Conservation (phyloP, 2,329 filamentous ascomycete species). For the Tympanopsis confertula region DNA sequence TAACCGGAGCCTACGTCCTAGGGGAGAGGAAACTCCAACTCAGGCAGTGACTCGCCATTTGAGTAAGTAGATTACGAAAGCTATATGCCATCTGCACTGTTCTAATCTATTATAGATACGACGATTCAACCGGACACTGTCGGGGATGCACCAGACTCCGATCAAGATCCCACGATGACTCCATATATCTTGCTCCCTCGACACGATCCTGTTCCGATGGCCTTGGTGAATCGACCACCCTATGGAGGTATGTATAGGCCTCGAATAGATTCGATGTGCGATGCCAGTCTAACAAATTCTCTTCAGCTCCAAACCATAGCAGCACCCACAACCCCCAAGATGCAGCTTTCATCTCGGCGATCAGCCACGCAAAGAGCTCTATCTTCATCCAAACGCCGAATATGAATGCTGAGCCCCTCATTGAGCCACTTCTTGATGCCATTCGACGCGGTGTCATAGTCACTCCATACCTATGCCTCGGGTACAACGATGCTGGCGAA, state of each 20-base stretch:
- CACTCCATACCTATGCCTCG: conserved; percentile 44
- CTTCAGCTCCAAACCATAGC: conserved; percentile 29
- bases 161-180: conserved; percentile 29
- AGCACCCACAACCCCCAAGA: conserved; percentile 45
- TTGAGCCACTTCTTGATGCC: conserved; percentile 37
- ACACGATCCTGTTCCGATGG: conserved; percentile 39
- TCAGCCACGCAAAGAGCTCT: conserved; percentile 35
- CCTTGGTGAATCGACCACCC: conserved; percentile 43
- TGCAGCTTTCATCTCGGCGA: conserved; percentile 41
- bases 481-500: conserved; percentile 52
- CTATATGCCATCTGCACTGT: background rate
- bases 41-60: conserved; percentile 38
- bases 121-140: conserved; percentile 27
- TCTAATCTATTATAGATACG: conserved; percentile 15
- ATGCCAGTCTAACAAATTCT: background rate
- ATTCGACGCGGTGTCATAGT: conserved; percentile 38
- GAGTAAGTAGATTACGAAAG: conserved; percentile 13
- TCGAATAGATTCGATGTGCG: too few relatives aligned
- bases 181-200: conserved; percentile 36
- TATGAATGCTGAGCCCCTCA: conserved; percentile 42
- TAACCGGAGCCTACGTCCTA: conserved; percentile 30
- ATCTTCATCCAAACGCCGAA: conserved; percentile 53
- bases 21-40: conserved; percentile 25
- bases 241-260: conserved; percentile 24
- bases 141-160: conserved; percentile 28